phyloP scores from a whole-genome alignment of 2,329 filamentous ascomycete genomes.

The Pezicula carpinea region DNA sequence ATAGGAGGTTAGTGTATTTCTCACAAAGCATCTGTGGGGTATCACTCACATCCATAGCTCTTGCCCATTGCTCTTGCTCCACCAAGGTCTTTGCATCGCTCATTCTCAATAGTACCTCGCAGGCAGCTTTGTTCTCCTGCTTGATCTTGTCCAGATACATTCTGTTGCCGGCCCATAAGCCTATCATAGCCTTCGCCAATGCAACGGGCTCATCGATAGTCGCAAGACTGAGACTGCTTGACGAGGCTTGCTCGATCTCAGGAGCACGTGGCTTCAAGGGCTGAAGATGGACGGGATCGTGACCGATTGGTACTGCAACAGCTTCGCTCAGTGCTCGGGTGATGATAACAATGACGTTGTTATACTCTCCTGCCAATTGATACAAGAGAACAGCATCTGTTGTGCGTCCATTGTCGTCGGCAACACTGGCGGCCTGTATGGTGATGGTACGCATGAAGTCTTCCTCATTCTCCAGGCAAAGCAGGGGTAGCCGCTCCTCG shows the following conservation, averaged over 20 bases:
- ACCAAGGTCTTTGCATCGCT: slow-evolving; percentile 55
- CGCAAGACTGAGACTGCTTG: slow-evolving; percentile 53
- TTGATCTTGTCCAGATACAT: slow-evolving; percentile 58
- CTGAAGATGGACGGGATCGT: slow-evolving; percentile 67
- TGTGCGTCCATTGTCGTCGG: slow-evolving; percentile 88
- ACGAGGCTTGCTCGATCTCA: slow-evolving; percentile 7
- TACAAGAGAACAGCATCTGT: slow-evolving; percentile 94
- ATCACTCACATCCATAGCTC: slow-evolving; percentile 60
- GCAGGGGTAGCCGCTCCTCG: slow-evolving; percentile 76
- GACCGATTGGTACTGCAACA: slow-evolving; percentile 78
- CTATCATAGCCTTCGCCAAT: slow-evolving; percentile 57
- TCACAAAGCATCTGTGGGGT: not conserved
- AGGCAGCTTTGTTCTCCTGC: slow-evolving; percentile 51
- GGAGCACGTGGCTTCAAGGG: slow-evolving; percentile 39
- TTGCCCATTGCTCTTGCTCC: slow-evolving; percentile 52
- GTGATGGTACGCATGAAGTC: slow-evolving; percentile 92
- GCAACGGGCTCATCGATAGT: slow-evolving; percentile 62
- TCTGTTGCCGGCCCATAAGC: slow-evolving; percentile 56
- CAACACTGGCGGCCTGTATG: slow-evolving; percentile 83
- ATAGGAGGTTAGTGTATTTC: slow-evolving; percentile 17
- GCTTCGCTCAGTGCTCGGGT: slow-evolving; percentile 88
- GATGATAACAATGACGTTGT: slow-evolving; percentile 86
- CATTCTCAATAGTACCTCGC: slow-evolving; percentile 55
- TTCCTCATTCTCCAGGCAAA: slow-evolving; percentile 72
- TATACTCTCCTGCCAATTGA: slow-evolving; percentile 91